Percentiles rank a stretch among this genome's conserved stretches.
Evolutionary conservation across 441 rosid genomes (phyloP).

Genomic region (Aleurites moluccanus): DNA sequence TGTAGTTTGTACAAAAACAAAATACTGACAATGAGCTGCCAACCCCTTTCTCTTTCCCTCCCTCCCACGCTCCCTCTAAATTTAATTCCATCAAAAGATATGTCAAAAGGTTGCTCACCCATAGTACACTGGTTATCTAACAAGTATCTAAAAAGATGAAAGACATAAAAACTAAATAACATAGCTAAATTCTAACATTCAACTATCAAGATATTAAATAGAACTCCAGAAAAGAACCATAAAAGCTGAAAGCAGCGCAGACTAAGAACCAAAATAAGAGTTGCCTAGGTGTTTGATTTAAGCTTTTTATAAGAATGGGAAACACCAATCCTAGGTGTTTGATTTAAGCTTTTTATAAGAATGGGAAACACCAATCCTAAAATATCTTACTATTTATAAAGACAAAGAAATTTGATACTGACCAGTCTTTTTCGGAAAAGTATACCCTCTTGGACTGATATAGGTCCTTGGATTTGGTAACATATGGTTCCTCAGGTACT

Average conservation of each 20-base stretch:
- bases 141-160: background rate
- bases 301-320: background rate
- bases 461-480: slow-evolving; percentile 87
- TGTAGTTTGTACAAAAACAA: no score
- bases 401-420: slow-evolving; percentile 15
- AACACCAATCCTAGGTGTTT: background rate
- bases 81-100: no score
- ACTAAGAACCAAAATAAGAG: background rate
- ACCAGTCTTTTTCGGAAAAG: slow-evolving; percentile 85
- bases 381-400: no score
- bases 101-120: no score
- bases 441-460: slow-evolving; percentile 60
- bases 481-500: slow-evolving; percentile 86
- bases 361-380: background rate
- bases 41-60: no score
- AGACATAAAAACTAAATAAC: background rate
- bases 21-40: no score
- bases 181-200: background rate
- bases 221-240: background rate
- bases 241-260: background rate
- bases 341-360: no score
- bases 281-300: background rate
- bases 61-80: no score
- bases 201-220: background rate
- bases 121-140: no score